Base-by-base conservation (phyloP, 2,329 filamentous ascomycete genomes). In the Aspergillus glaucus region DNA sequence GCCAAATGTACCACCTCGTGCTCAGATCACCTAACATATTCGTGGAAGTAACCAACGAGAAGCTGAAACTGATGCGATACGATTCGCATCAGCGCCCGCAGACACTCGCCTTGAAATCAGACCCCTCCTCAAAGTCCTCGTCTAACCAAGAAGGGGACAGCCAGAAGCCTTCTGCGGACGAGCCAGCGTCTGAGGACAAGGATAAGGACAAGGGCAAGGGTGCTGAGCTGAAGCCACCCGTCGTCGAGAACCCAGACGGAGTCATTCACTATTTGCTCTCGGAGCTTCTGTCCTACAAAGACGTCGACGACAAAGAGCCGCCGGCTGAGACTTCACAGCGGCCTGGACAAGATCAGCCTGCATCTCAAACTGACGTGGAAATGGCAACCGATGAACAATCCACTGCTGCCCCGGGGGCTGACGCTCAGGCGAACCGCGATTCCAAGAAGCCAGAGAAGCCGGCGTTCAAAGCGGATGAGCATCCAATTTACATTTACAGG, bases 401-500 rank as follows among this genome's bases (percentile, higher is more conserved):
- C 15, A 62, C 63, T 17, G 63, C 66, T 30, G 59, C 65, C 41
- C 59, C 65, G 43, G 64, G 56, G 34, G 60, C 62, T 24, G 65
- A 63, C 46, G 50, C 54, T 26, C 64, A 53, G 40, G 53, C 59
- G 32, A 51, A 54, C 22, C 65, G 57, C 28, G 55, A 78, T 59
- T 73, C 79, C 47, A 83, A 86, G 67, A 88, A 89, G 63, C 50
- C 71, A 4, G 71, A 82, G 9, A 95, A 94, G 70, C 75, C 80
- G 0, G 73, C 81, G 0, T 97, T 97, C 77, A 96, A 95, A 70
- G 77, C 88, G 1, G 90, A 95, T 45, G 87, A 96, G 30, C 90
- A 98, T 66, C 89, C 91, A 0, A 96, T 95, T 51, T 98, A 95
- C 71, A 85, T 97, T 46, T 98, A 97, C 64, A 84, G 93, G 43